Conservation (phyloP, 208 protist genomes). For the Entamoeba invadens region DNA sequence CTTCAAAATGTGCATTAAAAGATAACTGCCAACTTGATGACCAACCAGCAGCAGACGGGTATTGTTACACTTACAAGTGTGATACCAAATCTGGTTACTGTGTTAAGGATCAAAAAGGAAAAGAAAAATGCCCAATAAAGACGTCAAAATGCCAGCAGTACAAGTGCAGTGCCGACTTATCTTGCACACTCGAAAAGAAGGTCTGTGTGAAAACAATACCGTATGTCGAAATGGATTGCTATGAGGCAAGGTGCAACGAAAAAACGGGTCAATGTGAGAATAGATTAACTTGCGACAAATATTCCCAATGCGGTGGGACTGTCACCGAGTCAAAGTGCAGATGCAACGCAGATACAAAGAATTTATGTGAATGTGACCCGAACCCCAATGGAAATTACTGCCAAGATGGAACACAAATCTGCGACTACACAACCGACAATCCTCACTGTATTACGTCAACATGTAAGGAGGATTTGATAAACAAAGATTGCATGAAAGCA, state of each 20-base stretch:
- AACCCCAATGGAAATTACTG: not conserved
- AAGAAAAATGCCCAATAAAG: not conserved
- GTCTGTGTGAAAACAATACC: too few species aligned
- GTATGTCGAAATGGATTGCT: too few species aligned
- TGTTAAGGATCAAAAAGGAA: not conserved
- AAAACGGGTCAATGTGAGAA: not conserved
- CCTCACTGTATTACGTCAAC: not conserved
- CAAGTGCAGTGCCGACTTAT: not conserved
- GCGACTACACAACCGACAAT: not conserved
- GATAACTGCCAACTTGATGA: not conserved
- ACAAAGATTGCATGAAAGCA: not conserved
- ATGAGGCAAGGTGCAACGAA: not conserved
- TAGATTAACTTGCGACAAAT: not conserved
- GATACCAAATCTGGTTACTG: not conserved
- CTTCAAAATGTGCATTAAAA: not conserved
- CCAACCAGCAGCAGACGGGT: not conserved
- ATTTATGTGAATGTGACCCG: not conserved
- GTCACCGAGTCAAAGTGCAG: not conserved
- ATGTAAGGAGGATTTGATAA: not conserved
- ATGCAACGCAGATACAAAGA: not conserved
- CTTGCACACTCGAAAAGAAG: too few species aligned
- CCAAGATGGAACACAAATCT: not conserved
- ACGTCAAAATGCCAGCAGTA: not conserved
- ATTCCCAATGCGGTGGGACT: not conserved
- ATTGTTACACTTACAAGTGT: not conserved